Evolutionary conservation across 2,329 filamentous ascomycete species (phyloP).

Genomic region (Aspergillus alliaceus): DNA sequence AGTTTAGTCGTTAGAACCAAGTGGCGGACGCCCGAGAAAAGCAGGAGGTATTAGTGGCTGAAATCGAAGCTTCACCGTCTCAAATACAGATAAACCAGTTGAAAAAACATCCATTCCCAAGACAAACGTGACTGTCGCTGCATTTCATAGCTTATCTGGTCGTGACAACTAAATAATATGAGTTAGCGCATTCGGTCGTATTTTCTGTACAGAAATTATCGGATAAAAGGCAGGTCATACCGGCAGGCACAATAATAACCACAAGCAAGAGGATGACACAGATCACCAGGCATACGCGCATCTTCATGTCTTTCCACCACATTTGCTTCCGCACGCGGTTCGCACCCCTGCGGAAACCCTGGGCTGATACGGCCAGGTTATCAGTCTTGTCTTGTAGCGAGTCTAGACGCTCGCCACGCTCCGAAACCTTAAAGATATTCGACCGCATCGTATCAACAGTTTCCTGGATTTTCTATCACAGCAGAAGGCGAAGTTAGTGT

Average conservation of each 20-base stretch:
- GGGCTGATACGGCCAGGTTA: constrained; percentile 87
- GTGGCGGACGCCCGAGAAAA: constrained; percentile 36
- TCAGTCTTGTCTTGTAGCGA: constrained; percentile 89
- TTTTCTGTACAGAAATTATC: neutral
- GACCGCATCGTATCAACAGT: constrained; percentile 94
- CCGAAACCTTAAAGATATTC: constrained; percentile 95
- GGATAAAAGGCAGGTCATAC: constrained; percentile 54
- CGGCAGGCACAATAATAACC: constrained; percentile 90
- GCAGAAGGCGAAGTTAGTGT: constrained; percentile 20
- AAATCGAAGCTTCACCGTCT: constrained; percentile 32
- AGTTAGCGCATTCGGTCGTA: constrained; percentile 16
- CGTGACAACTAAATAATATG: constrained; percentile 40
- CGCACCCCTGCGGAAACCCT: constrained; percentile 93
- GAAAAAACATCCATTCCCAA: constrained; percentile 33
- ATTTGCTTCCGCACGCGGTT: constrained; percentile 96
- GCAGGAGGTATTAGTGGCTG: constrained; percentile 38
- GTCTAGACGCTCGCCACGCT: constrained; percentile 87
- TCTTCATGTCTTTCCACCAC: constrained; percentile 99
- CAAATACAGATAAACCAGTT: constrained; percentile 33
- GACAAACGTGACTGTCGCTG: constrained; percentile 30
- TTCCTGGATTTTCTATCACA: constrained; percentile 85
- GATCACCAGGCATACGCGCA: constrained; percentile 92
- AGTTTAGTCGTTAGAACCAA: constrained; percentile 31
- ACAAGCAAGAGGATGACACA: constrained; percentile 89
- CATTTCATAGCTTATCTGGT: constrained; percentile 39